These are phyloP conservation scores for Breviolum minutum DNA, from an alignment of 73 alveolate genomes.

Conservation along the genomic window DNA sequence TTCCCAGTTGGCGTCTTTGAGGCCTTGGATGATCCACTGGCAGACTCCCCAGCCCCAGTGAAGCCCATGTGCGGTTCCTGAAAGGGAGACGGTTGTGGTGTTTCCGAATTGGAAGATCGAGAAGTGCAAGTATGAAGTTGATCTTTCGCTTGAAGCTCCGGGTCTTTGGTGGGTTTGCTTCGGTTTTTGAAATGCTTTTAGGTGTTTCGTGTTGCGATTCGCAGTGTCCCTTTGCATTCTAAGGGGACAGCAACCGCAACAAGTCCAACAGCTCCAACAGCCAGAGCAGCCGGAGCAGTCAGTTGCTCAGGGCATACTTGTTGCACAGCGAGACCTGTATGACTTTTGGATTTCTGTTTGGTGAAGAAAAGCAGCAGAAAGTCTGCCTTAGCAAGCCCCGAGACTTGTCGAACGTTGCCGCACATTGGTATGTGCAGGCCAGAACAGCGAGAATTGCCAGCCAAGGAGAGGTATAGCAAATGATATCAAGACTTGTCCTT, in stretches of 20 bases:
- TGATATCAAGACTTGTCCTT: too few relatives aligned
- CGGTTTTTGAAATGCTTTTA: neutral
- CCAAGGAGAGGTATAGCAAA: neutral
- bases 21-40: constrained; percentile 40
- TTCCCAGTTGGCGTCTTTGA: neutral
- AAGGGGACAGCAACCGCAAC: constrained; percentile 62
- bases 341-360: neutral
- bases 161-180: neutral
- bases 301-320: neutral
- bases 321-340: neutral
- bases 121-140: neutral
- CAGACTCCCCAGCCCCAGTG: neutral
- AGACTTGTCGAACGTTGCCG: neutral
- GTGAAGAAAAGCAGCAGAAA: neutral
- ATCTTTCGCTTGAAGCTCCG: neutral
- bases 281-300: constrained; percentile 59
- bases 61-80: neutral
- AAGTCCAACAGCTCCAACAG: constrained; percentile 55
- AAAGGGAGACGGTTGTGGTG: neutral
- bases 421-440: neutral
- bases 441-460: constrained; percentile 34
- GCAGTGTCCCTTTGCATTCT: neutral
- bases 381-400: too few relatives aligned
- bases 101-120: neutral
- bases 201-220: neutral